Evolutionary conservation across 208 protist species (phyloP).

Genomic region (Crithidia sp.): DNA sequence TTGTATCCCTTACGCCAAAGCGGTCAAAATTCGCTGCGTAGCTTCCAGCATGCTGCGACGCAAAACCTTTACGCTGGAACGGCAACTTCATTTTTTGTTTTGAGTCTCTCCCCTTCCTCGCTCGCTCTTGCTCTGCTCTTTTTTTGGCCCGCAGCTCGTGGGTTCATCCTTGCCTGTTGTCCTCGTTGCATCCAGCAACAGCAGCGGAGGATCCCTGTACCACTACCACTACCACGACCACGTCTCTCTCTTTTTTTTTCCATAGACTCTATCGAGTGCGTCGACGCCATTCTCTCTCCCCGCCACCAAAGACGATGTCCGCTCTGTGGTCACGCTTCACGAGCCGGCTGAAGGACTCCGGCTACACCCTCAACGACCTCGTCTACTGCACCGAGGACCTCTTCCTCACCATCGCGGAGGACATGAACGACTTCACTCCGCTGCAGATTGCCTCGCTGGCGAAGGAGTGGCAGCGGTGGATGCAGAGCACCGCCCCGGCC

Average conservation of each 20-base stretch:
- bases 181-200: too few species aligned
- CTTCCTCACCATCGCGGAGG: conserved; percentile 63
- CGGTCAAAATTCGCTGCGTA: too few species aligned
- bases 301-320: conserved; percentile 32
- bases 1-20: too few species aligned
- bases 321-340: conserved; percentile 56
- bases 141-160: too few species aligned
- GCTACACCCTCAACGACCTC: conserved; percentile 69
- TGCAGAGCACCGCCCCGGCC: not conserved
- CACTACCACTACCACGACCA: not conserved
- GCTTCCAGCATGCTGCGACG: too few species aligned
- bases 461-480: conserved; percentile 46
- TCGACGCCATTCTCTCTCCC: too few species aligned
- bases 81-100: too few species aligned
- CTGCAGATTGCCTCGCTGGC: conserved; percentile 49
- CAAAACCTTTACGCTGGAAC: too few species aligned
- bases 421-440: conserved; percentile 61
- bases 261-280: conserved; percentile 3
- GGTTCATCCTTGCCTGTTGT: too few species aligned
- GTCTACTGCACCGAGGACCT: conserved; percentile 62
- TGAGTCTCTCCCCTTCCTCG: too few species aligned
- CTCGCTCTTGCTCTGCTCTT: too few species aligned
- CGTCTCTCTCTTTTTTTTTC: not conserved
- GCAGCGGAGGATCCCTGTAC: not conserved
- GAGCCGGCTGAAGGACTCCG: conserved; percentile 48